Conservation (phyloP, 2,329 filamentous ascomycete species). For the Aureobasidium sp. region DNA sequence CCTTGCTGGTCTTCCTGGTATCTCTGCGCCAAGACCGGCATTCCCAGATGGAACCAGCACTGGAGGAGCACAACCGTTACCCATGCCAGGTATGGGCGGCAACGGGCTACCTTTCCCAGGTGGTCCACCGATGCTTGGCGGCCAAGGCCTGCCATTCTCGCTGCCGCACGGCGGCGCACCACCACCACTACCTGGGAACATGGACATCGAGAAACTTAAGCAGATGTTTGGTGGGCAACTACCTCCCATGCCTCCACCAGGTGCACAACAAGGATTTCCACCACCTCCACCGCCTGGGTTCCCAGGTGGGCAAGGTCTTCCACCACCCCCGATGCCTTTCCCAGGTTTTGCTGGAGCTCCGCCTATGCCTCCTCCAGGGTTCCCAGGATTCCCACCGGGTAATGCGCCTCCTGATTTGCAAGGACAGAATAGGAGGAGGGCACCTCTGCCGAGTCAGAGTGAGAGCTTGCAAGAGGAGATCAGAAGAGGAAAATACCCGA, state of each 20-base stretch:
- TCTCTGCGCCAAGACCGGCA: constrained; percentile 24
- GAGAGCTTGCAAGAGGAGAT: constrained; percentile 76
- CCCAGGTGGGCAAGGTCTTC: constrained; percentile 16
- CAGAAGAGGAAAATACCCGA: constrained; percentile 47
- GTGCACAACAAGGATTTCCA: constrained; percentile 17
- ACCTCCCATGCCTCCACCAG: constrained; percentile 24
- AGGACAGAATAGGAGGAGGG: constrained; percentile 47
- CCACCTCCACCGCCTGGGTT: constrained; percentile 26
- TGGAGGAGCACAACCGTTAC: constrained; percentile 31
- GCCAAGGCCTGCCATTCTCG: constrained; percentile 21
- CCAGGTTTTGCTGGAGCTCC: constrained; percentile 17
- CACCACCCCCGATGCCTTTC: constrained; percentile 28
- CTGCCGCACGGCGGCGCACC: constrained; percentile 19
- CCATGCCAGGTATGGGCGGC: constrained; percentile 4
- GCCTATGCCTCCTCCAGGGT: constrained; percentile 25
- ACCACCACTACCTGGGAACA: constrained; percentile 22
- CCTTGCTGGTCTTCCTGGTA: constrained; percentile 53
- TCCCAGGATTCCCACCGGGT: constrained; percentile 23
- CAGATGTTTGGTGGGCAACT: constrained; percentile 26
- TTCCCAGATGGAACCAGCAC: constrained; percentile 39
- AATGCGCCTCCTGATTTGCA: background rate
- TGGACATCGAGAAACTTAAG: constrained; percentile 29
- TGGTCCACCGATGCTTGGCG: constrained; percentile 18
- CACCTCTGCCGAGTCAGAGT: constrained; percentile 73
- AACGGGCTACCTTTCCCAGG: constrained; percentile 25